Evolutionary conservation across 768 basidiomycete genomes (phyloP), one percentile per base, ranked within the genome.

Genomic region (Tricholoma bakamatsutake): DNA sequence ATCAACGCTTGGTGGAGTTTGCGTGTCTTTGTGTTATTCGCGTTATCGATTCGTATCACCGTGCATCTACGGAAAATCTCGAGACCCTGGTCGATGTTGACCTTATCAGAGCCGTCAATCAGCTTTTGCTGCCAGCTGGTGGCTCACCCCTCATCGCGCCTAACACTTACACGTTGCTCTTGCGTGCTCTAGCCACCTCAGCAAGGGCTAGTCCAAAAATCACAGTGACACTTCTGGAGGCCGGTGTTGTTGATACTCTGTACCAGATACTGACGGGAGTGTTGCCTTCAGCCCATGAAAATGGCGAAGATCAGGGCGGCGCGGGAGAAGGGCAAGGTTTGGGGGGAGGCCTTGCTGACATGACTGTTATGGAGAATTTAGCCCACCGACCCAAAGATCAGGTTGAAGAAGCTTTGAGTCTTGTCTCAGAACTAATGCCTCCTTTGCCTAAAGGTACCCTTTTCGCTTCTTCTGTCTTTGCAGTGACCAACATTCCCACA

Each of bases 321-420:
- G 78, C 81, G 0, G 69, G 61, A 6, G 77, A 76, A 27, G 86
- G 88, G 0, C 91, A 93, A 69, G 91, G 90, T 10, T 72, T 94
- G 1, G 90, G 90, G 28, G 92, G 91, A 45, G 91, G 93, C 28
- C 72, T 95, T 4, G 93, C 92, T 15, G 95, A 98, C 67, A 94
- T 98, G 92, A 88, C 93, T 6, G 93, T 99, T 27, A 92, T 98
- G 86, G 92, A 98, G 72, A 98, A 96, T 68, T 75, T 99, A 45
- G 93, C 93, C 0, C 94, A 98, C 69, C 80, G 94, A 28, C 90
- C 97, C 4, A 98, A 98, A 72, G 97, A 99, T 57, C 95, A 98
- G 68, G 84, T 98, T 5, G 95, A 98, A 71, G 97, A 99, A 71
- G 86, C 91, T 0, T 75, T 99, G 35, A 87, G 87, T 59, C 79